Conservation (phyloP, 2,329 filamentous ascomycete genomes). For the Exserohilum rostratum region DNA sequence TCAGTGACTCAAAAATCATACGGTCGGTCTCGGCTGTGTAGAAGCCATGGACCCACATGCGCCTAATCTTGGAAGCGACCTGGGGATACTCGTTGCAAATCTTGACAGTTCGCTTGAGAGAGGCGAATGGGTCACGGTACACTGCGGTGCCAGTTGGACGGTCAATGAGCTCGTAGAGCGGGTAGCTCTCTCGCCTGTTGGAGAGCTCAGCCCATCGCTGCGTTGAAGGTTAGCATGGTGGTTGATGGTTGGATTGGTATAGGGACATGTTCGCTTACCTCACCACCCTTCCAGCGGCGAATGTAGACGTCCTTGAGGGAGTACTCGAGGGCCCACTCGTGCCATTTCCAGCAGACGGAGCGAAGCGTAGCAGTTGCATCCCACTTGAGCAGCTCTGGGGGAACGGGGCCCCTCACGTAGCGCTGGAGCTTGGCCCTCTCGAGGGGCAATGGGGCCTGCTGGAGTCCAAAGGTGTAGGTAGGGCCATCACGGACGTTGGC, state of each 20-base stretch:
- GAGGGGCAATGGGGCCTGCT: constrained; percentile 55
- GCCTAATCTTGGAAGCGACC: constrained; percentile 57
- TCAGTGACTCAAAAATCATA: constrained; percentile 56
- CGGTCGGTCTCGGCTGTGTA: constrained; percentile 58
- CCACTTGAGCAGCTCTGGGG: constrained; percentile 59
- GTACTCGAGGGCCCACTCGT: constrained; percentile 60
- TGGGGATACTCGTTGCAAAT: constrained; percentile 55
- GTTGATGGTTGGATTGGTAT: not conserved
- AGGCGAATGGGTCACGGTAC: constrained; percentile 59
- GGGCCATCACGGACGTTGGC: constrained; percentile 56
- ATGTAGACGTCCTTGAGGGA: constrained; percentile 59
- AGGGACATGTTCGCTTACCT: constrained; percentile 32
- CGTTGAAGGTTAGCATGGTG: constrained; percentile 24
- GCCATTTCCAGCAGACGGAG: constrained; percentile 58
- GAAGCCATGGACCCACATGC: constrained; percentile 63
- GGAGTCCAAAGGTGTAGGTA: constrained; percentile 60
- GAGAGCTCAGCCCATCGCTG: constrained; percentile 60
- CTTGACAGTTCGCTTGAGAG: constrained; percentile 55
- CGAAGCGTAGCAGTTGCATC: constrained; percentile 57
- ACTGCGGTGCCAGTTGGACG: constrained; percentile 55
- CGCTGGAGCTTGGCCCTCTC: constrained; percentile 54
- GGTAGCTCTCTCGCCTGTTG: constrained; percentile 52
- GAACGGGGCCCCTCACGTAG: constrained; percentile 59
- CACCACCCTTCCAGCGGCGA: constrained; percentile 58
- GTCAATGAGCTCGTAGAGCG: constrained; percentile 57